Evolutionary conservation across 305 asterid genomes (phyloP).

Genomic region (Fraxinus floribunda): DNA sequence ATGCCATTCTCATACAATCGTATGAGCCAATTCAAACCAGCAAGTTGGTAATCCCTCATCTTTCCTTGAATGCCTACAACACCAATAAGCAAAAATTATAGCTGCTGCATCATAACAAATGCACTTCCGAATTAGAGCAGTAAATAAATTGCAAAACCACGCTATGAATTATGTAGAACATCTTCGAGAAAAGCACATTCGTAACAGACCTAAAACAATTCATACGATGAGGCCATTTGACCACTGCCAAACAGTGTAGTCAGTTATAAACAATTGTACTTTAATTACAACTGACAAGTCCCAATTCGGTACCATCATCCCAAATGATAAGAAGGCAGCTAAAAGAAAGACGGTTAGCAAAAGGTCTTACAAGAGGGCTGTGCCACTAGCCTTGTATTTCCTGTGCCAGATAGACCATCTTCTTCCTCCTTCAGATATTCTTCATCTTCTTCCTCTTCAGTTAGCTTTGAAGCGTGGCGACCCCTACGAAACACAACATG

Average conservation of each 20-base stretch:
- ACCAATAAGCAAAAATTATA: conserved; percentile 3
- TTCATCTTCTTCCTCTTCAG: conserved; percentile 99
- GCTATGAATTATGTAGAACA: neutral
- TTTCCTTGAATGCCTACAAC: conserved; percentile 91
- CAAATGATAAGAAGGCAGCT: neutral
- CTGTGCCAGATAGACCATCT: conserved; percentile 66
- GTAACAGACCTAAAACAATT: neutral
- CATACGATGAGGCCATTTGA: neutral
- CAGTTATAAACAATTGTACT: neutral
- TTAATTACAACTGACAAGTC: conserved; percentile 6
- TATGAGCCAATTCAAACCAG: conserved; percentile 97
- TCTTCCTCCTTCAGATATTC: conserved; percentile 96
- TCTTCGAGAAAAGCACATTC: neutral
- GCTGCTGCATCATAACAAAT: conserved; percentile 9
- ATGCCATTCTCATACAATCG: conserved; percentile 98
- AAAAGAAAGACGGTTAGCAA: conserved; percentile 11
- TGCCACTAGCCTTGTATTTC: conserved; percentile 79
- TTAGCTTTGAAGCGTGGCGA: conserved; percentile 93
- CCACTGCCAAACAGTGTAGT: neutral
- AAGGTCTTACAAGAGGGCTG: conserved; percentile 91
- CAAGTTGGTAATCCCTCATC: conserved; percentile 99
- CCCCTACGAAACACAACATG: conserved; percentile 56
- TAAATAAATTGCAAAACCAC: neutral
- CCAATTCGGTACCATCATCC: neutral
- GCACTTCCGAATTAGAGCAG: neutral